These are phyloP conservation scores for Sutorius eximius DNA, from an alignment of 1,284 basidiomycete genomes.

Conservation along the genomic window DNA sequence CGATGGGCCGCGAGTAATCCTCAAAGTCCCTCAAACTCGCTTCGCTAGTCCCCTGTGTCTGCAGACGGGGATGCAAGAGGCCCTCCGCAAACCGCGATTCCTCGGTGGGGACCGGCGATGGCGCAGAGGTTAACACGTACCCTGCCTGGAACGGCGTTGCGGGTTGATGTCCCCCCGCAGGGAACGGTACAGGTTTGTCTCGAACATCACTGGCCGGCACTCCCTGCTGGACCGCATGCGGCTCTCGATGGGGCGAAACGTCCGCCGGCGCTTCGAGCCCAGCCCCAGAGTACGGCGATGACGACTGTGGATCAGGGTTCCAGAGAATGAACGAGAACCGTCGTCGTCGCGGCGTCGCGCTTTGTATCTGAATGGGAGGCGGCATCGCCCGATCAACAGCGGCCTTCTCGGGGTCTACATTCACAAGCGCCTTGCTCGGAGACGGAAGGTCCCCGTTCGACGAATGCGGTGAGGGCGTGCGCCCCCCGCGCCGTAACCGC, in stretches of 20 bases:
- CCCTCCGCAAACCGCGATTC: conserved; percentile 37
- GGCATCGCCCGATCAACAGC: conserved; percentile 8
- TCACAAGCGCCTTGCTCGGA: conserved; percentile 5
- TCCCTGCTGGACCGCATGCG: neutral
- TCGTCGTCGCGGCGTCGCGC: conserved; percentile 19
- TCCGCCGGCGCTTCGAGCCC: neutral
- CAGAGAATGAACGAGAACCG: conserved; percentile 35
- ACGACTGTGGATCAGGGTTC: conserved; percentile 29
- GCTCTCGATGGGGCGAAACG: neutral
- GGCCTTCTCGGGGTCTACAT: conserved; percentile 20
- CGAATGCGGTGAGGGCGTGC: conserved; percentile 31
- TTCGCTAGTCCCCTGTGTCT: conserved; percentile 34
- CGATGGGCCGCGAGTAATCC: conserved; percentile 46
- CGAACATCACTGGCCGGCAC: neutral
- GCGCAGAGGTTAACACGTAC: conserved; percentile 17
- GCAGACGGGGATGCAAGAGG: conserved; percentile 40
- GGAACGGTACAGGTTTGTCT: neutral
- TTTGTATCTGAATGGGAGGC: conserved; percentile 18
- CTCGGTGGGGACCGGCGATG: conserved; percentile 41
- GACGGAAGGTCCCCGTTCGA: conserved; percentile 26
- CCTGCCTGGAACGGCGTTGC: conserved; percentile 2
- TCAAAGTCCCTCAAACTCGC: conserved; percentile 44
- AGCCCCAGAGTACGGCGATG: conserved; percentile 18
- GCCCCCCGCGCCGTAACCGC: conserved; percentile 27
- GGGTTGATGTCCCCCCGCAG: neutral